Evolutionary conservation across 345 rosid species (phyloP), one percentile per base, ranked within the genome.

Genomic region (Lagerstroemia speciosa): DNA sequence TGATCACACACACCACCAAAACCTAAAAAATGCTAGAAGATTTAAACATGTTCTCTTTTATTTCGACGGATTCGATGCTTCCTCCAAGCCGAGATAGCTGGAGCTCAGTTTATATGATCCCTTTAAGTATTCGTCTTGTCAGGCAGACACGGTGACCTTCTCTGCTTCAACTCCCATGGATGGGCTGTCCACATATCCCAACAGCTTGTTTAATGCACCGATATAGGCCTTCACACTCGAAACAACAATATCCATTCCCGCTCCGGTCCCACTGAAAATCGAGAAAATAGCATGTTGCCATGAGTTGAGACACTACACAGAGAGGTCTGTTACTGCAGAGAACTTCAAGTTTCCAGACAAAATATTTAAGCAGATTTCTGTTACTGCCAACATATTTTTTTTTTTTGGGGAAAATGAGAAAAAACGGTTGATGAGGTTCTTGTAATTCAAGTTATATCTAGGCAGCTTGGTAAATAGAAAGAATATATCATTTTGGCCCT

Each of bases 141-240:
- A 37, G 20, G 50, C 67, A n/a, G 67, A 40, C 8, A 40, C 67
- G 8, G 67, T 22, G 50, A 65, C 50, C 26, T 65, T 40, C 50
- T 40, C 32, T n/a, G 32, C 32, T 65, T 65, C 19, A 16, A 22
- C 67, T 65, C 22, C 19, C 17, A 14, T n/a, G 48, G 50, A 38
- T 24, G 67, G 17, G 32, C 67, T 38, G 16, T 75, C 81, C 75
- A 80, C 81, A 70, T 89, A 85, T 43, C 90, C 85, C 34, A 89
- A 52, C 96, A 95, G 88, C 79, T 95, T 95, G 82, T 95, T 95
- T 45, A 92, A 38, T 65, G 98, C 99, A 29, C 93, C 86, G 1
- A 88, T 67, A 70, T 95, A 89, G 29, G 98, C 98, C 86, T 80
- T 95, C 64, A 88, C 97, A 72, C 99, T 95, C 33, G 98, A 95